These are phyloP conservation scores for Tagetes erecta DNA, from an alignment of 129 eudicot genomes.

Conservation along the genomic window DNA sequence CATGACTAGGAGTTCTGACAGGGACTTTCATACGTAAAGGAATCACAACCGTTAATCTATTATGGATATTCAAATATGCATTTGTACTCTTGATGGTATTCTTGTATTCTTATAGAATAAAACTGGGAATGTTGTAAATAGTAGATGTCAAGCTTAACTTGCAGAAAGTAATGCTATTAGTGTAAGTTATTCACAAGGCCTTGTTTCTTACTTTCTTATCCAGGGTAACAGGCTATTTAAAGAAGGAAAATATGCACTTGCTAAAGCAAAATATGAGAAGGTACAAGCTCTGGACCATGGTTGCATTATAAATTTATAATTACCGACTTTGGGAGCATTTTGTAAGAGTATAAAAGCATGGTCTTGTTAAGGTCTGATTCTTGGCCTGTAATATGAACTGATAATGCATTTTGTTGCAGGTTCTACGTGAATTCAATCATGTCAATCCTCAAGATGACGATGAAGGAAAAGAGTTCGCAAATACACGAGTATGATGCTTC, in stretches of 20 bases:
- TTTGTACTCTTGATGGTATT: neutral
- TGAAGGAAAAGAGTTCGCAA: slow-evolving; percentile 89
- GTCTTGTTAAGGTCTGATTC: neutral
- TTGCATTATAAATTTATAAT: neutral
- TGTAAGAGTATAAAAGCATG: neutral
- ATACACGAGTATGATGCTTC: slow-evolving; percentile 65
- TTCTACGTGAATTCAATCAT: slow-evolving; percentile 98
- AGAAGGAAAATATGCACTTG: slow-evolving; percentile 92
- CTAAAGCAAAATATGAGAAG: slow-evolving; percentile 97
- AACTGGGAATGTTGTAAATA: slow-evolving; percentile 1
- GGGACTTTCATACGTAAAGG: neutral
- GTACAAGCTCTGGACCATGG: slow-evolving; percentile 37
- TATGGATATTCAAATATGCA: neutral
- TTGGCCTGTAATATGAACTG: slow-evolving; percentile 1
- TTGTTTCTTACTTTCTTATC: slow-evolving; percentile 31
- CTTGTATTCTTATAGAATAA: neutral
- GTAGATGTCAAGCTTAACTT: neutral
- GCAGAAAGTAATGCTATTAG: slow-evolving; percentile 9
- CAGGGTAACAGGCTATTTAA: slow-evolving; percentile 99
- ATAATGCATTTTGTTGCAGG: slow-evolving; percentile 42
- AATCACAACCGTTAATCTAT: neutral
- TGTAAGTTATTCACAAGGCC: slow-evolving; percentile 10
- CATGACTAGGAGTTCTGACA: slow-evolving; percentile 5
- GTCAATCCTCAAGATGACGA: slow-evolving; percentile 97
- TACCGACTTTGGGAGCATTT: neutral